Base-by-base conservation (phyloP, 225 moss, liverwort and hornwort species). In the Neckera pumila region DNA sequence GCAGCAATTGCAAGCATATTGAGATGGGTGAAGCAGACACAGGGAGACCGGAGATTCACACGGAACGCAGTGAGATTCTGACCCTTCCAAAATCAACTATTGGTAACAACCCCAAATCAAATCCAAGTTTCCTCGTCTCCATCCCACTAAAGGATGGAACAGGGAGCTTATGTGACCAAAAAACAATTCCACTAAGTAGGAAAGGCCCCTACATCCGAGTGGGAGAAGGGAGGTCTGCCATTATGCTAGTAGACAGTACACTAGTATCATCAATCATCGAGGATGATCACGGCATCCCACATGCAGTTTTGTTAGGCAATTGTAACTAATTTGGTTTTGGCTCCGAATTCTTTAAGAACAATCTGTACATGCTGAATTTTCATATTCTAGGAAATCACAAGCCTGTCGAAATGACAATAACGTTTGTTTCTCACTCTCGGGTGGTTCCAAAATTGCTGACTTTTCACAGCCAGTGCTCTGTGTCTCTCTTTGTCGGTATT, bases 11-110 rank as follows among this genome's bases (percentile, higher is more conserved):
- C 91, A 62, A 31, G 45, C 57, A 87, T 90, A 23, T 87, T 93
- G 61, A 89, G 87, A 88, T 92, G 92, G 93, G 86, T 94, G 84
- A 90, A 90, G 85, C 86, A 87, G 83, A 94, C 92, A 34, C 92
- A 94, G 83, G 91, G 92, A 90, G 87, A 82, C 42, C 78, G 85
- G 81, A 89, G 88, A 75, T 87, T 84, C 19, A 36, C 90, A 17
- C 71, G 88, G 70, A 90, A 81, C 45, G 71, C 57, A 53, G 57
- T 89, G 73, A 80, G 89, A 72, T 82, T 85, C 45, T 83, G 83
- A 93, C 76, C 40, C 82, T 88, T 76, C 45, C 22, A 84, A 79
- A 40, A 47, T 22, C 71, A 78, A 21, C 62, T 20, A 42, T 70
- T 53, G 42, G 19, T 64, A 72, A 67, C 77, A 71, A 78, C 66